Conservation (phyloP, 768 basidiomycete genomes). For the Kwoniella pini region DNA sequence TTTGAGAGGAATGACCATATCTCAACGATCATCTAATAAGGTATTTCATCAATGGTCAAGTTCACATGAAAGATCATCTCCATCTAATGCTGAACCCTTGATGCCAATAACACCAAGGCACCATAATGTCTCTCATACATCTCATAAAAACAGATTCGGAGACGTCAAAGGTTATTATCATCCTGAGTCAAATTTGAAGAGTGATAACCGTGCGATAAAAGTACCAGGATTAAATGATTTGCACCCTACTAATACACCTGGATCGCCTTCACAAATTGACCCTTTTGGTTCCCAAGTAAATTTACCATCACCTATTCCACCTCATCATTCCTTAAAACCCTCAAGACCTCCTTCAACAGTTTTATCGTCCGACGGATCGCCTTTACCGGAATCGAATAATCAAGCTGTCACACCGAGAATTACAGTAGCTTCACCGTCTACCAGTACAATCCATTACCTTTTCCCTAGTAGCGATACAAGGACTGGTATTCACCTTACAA, state of each 20-base stretch:
- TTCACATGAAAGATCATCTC: no score
- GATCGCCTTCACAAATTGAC: constrained; percentile 27
- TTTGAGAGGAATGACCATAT: constrained; percentile 11
- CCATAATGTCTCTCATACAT: no score
- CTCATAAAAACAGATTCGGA: not conserved
- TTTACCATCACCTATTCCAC: constrained; percentile 21
- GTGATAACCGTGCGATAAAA: not conserved
- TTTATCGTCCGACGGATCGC: constrained; percentile 8
- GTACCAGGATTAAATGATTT: not conserved
- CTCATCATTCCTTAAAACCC: not conserved
- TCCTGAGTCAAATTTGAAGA: not conserved
- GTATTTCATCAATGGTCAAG: constrained; percentile 17
- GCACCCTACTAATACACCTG: constrained; percentile 13
- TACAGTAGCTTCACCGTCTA: constrained; percentile 31
- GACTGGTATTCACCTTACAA: constrained; percentile 15
- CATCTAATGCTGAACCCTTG: not conserved
- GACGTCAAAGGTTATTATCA: not conserved
- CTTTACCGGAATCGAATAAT: not conserved
- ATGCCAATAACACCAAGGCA: no score
- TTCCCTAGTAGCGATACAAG: constrained; percentile 31
- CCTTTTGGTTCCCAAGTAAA: constrained; percentile 31
- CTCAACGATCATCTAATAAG: constrained; percentile 18
- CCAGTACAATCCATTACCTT: constrained; percentile 37
- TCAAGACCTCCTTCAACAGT: constrained; percentile 13
- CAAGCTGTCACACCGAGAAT: constrained; percentile 26